Evolutionary conservation across 148 eudicot species (phyloP), one percentile per base, ranked within the genome.

Genomic region (Rhododendron simsii): DNA sequence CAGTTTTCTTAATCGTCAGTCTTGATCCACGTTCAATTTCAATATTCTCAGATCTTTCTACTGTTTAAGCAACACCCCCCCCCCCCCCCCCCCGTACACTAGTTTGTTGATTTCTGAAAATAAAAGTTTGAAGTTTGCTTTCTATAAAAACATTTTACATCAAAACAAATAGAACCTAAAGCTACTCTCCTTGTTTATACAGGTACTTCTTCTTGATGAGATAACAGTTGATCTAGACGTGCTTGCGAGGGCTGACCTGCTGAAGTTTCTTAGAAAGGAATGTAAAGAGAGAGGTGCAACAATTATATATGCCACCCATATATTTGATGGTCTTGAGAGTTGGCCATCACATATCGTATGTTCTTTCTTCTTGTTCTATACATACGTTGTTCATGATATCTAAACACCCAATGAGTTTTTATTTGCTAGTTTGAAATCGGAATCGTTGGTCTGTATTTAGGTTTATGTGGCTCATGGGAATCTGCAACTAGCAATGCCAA

Each of bases 131-230:
- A 41, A 41, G 7, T 41, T 41, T 41, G 7, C 0, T 41, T 41
- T 41, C 7, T 41, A 7, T 5, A 41, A 41, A 41, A 41, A 41
- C 45, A 41, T 41, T 6, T 41, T 41, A 41, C 45, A 5, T 41
- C 7, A 7, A 41, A 41, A 41, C 45, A 41, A 41, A 41, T 1
- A 5, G 45, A 41, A 41, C 45, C 45, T 41, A 41, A 35, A 44
- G 61, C 16, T 28, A 67, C 67, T 12, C 26, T 13, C 39, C 39
- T 15, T 84, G 45, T 84, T 67, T 53, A 18, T 89, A 41, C 84
- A 97, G 99, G 98, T 95, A 85, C 98, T 97, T 84, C 94, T 97
- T 88, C 99, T 97, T 80, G 99, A 97, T 89, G 99, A 97, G 90
- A 97, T 97, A 83, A 97, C 99, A 14, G 98, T 94, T 85, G 99